Evolutionary conservation across 2,329 filamentous ascomycete species (phyloP).

Genomic region (Clonostachys solani): DNA sequence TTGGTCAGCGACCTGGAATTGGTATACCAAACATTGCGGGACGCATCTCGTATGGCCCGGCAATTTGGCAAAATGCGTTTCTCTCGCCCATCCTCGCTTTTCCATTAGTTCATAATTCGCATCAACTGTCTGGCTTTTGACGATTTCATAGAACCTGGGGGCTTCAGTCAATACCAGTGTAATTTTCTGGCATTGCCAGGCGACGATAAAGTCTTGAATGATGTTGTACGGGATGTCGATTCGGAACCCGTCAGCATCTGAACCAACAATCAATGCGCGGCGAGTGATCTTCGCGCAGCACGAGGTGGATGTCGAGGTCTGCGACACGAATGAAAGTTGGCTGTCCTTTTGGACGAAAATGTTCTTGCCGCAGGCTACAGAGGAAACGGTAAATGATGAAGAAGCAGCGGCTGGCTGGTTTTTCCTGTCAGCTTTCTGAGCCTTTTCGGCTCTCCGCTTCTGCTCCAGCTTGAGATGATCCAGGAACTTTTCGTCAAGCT

Average conservation of each 20-base stretch:
- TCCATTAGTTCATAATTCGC: not conserved
- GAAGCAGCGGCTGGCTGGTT: not conserved
- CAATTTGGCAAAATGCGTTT: constrained; percentile 16
- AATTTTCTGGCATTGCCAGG: constrained; percentile 26
- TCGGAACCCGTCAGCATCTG: constrained; percentile 12
- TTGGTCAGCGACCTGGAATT: constrained; percentile 17
- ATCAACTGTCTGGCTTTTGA: constrained; percentile 2
- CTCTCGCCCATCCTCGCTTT: constrained; percentile 15
- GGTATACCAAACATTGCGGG: constrained; percentile 40
- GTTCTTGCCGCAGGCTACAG: constrained; percentile 42
- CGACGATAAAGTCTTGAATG: constrained; percentile 39
- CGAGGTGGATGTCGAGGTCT: constrained; percentile 21
- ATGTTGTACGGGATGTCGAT: constrained; percentile 46
- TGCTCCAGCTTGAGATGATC: constrained; percentile 19
- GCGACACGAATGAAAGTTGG: constrained; percentile 37
- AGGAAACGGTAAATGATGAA: constrained; percentile 8
- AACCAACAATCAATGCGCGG: constrained; percentile 31
- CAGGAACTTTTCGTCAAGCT: constrained; percentile 12
- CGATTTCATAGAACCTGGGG: constrained; percentile 40
- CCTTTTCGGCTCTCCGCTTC: constrained; percentile 7
- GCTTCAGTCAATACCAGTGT: constrained; percentile 47
- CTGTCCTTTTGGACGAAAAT: constrained; percentile 23
- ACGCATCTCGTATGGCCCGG: constrained; percentile 23
- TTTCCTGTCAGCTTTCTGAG: constrained; percentile 2
- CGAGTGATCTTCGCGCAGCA: constrained; percentile 34